Evolutionary conservation across 2,329 filamentous ascomycete genomes (phyloP).

Genomic region (Calonectria pauciramosa): DNA sequence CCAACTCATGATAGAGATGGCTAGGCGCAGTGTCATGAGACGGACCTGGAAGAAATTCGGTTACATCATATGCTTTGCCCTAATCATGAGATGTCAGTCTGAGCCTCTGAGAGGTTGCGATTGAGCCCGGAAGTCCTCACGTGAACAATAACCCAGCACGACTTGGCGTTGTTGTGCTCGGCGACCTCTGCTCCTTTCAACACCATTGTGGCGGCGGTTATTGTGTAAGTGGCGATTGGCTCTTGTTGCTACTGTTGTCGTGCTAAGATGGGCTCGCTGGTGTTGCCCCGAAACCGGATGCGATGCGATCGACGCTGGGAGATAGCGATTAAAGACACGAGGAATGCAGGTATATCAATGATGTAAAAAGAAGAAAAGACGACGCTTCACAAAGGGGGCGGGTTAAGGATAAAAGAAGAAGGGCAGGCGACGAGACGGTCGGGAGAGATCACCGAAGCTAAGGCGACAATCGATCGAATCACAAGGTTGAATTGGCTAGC

Average conservation of each 20-base stretch:
- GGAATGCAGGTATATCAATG: not conserved
- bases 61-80: conserved; percentile 90
- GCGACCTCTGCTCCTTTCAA: conserved; percentile 68
- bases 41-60: conserved; percentile 84
- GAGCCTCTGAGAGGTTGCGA: not conserved
- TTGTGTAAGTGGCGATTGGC: conserved; percentile 3
- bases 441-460: conserved; percentile 1
- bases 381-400: not conserved
- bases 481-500: not conserved
- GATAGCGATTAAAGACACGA: not conserved
- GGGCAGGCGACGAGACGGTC: not conserved
- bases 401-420: not conserved
- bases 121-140: conserved; percentile 55
- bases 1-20: not conserved
- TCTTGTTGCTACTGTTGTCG: not conserved
- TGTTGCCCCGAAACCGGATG: conserved; percentile 42
- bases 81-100: conserved; percentile 48
- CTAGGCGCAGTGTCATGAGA: not conserved
- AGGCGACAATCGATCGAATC: not conserved
- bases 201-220: conserved; percentile 50
- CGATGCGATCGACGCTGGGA: not conserved
- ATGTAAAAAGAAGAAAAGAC: not conserved
- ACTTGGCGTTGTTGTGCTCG: conserved; percentile 84
- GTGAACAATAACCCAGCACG: conserved; percentile 93
- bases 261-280: conserved; percentile 13